Percentiles rank a stretch among this genome's conserved stretches.
phyloP scores from a whole-genome alignment of 805 yeast genomes.

The Yamadazyma laniorum region DNA sequence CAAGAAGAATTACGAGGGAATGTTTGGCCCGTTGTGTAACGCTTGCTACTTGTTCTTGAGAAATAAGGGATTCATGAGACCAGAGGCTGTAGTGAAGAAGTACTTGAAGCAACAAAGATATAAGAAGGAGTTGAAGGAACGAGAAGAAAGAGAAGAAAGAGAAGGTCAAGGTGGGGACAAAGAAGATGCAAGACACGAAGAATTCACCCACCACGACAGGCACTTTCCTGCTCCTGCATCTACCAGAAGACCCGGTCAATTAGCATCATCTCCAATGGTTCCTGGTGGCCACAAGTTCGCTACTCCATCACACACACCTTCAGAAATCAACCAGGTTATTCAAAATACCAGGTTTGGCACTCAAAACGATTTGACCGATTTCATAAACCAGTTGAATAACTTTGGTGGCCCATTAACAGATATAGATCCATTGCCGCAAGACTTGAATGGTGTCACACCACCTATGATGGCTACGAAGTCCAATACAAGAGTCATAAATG shows the following conservation, averaged over 20 bases:
- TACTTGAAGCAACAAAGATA: constrained; percentile 45
- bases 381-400: constrained; percentile 37
- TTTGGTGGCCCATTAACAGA: constrained; percentile 49
- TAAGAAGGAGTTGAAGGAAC: constrained; percentile 33
- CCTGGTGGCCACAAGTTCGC: constrained; percentile 25
- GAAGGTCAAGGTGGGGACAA: constrained; percentile 1
- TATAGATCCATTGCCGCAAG: constrained; percentile 43
- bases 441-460: constrained; percentile 34
- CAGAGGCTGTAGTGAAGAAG: constrained; percentile 45
- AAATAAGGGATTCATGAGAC: constrained; percentile 45
- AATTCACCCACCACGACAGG: not conserved
- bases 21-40: constrained; percentile 48
- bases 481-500: constrained; percentile 52
- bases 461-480: constrained; percentile 55
- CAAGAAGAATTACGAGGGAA: constrained; percentile 42
- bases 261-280: constrained; percentile 27
- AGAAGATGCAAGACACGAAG: constrained; percentile 9
- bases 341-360: constrained; percentile 22
- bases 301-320: constrained; percentile 41
- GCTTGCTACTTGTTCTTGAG: constrained; percentile 45
- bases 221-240: constrained; percentile 10
- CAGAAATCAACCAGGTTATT: constrained; percentile 37
- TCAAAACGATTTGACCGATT: constrained; percentile 38
- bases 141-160: constrained; percentile 19
- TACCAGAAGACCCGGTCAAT: constrained; percentile 15